Percentiles rank a stretch among this genome's conserved stretches.
Conservation (phyloP, 371 early-diverging fungal genomes). For the Lichtheimia ornata region DNA sequence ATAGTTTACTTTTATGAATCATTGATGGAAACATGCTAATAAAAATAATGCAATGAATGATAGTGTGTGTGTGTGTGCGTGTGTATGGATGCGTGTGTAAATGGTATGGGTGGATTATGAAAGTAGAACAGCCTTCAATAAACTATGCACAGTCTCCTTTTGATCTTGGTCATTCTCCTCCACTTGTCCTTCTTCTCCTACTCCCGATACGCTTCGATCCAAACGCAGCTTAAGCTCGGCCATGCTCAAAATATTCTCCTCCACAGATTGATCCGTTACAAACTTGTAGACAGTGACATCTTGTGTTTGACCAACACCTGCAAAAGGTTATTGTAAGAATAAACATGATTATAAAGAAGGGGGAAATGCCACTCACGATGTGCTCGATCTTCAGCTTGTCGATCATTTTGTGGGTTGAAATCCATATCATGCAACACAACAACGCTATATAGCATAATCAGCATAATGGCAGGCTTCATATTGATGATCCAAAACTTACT, state of each 20-base stretch:
- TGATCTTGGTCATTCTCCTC: constrained; percentile 8
- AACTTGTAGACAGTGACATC: constrained; percentile 82
- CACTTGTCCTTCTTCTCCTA: not conserved
- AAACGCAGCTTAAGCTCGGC: constrained; percentile 76
- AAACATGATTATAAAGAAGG: not conserved
- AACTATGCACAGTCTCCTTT: constrained; percentile 14
- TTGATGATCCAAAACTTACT: constrained; percentile 33
- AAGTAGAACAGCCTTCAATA: constrained; percentile 15
- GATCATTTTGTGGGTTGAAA: constrained; percentile 96
- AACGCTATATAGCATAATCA: constrained; percentile 31
- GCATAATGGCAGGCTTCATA: not conserved
- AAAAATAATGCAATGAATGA: too few relatives aligned
- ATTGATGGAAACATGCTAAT: too few relatives aligned
- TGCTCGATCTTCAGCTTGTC: constrained; percentile 92
- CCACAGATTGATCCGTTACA: constrained; percentile 73
- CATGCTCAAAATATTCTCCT: constrained; percentile 69
- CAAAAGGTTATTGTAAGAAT: constrained; percentile 11
- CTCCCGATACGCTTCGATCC: constrained; percentile 63
- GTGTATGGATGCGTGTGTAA: not conserved
- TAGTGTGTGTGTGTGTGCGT: too few relatives aligned
- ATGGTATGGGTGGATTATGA: constrained; percentile 4
- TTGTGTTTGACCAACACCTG: constrained; percentile 87
- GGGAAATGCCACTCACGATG: constrained; percentile 56
- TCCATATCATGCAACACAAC: constrained; percentile 93
- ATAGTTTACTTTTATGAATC: too few relatives aligned